These are phyloP conservation scores for Phycomyces blakesleeanus DNA, from an alignment of 192 early-diverging fungal species.

Conservation along the genomic window DNA sequence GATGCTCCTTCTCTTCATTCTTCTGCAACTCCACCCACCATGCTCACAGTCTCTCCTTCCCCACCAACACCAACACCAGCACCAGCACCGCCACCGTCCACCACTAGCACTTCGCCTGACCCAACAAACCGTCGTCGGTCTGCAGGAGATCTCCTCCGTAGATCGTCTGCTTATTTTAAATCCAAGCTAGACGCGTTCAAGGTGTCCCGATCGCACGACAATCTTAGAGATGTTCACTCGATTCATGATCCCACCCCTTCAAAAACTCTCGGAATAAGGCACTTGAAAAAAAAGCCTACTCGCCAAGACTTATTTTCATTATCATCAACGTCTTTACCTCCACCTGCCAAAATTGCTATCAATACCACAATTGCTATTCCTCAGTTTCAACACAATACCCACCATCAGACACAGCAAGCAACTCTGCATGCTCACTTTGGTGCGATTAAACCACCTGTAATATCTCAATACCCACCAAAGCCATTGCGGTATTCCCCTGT, in stretches of 20 bases:
- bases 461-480: conserved; percentile 26
- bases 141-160: conserved; percentile 17
- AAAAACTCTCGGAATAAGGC: background rate
- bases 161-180: conserved; percentile 23
- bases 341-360: conserved; percentile 13
- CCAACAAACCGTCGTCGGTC: conserved; percentile 8
- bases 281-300: background rate
- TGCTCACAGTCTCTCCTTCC: background rate
- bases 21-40: too few relatives aligned
- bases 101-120: background rate
- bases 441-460: conserved; percentile 13
- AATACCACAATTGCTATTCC: conserved; percentile 10
- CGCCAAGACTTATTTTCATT: conserved; percentile 5
- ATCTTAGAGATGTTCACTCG: background rate
- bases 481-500: conserved; percentile 27
- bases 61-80: background rate
- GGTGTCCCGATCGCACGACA: conserved; percentile 10
- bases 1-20: too few relatives aligned
- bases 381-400: conserved; percentile 2
- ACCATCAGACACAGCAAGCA: background rate
- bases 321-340: conserved; percentile 1
- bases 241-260: background rate
- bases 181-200: conserved; percentile 15
- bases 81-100: background rate
- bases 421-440: background rate